A percentile compares a stretch with the other conserved stretches of the same genome.
Evolutionary conservation across 1,284 basidiomycete genomes (phyloP).

Genomic region (Schizophyllum commune): DNA sequence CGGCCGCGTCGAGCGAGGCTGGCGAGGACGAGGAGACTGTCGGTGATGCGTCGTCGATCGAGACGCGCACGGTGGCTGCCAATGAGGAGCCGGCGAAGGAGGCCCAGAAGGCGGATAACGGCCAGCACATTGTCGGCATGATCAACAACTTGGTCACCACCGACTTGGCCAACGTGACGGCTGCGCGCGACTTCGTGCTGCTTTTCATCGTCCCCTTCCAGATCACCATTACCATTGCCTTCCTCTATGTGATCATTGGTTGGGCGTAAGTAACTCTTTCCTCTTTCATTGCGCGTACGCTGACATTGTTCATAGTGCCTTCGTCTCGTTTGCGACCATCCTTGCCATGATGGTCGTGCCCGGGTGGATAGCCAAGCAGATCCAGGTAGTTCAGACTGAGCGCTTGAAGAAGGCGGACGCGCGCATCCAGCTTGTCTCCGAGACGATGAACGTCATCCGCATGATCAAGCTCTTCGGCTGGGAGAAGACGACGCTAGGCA

Average conservation of each 20-base stretch:
- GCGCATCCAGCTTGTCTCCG: conserved; percentile 34
- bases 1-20: conserved; percentile 11
- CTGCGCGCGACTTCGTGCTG: conserved; percentile 34
- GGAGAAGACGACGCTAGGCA: conserved; percentile 37
- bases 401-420: conserved; percentile 25
- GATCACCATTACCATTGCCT: conserved; percentile 31
- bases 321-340: conserved; percentile 40
- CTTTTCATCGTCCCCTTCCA: conserved; percentile 37
- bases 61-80: conserved; percentile 10
- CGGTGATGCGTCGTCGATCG: background rate
- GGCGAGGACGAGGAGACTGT: conserved; percentile 13
- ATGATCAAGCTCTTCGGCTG: conserved; percentile 59
- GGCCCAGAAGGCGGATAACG: conserved; percentile 12
- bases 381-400: conserved; percentile 20
- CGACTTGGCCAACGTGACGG: conserved; percentile 39
- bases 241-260: conserved; percentile 38
- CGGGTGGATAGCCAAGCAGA: conserved; percentile 23
- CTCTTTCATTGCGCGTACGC: background rate
- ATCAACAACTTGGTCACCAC: conserved; percentile 53
- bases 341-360: conserved; percentile 34
- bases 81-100: conserved; percentile 17
- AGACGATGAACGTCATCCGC: conserved; percentile 27
- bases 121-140: conserved; percentile 42
- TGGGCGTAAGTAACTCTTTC: conserved; percentile 12
- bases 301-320: conserved; percentile 22